Conservation (phyloP, 1,139 yeast genomes). For the Yamadazyma blattariae region DNA sequence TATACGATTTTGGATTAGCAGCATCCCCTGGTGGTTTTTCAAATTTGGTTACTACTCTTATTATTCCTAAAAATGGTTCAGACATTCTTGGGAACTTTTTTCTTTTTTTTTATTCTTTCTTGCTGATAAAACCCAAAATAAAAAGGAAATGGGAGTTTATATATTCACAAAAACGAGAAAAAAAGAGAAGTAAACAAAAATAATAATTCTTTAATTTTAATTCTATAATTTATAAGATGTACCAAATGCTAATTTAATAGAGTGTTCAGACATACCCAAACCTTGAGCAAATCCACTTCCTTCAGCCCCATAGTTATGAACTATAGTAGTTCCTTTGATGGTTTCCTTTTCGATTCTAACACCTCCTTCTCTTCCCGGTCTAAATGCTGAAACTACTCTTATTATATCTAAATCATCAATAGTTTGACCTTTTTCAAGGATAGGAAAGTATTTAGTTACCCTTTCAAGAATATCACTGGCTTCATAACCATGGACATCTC, state of each 20-base stretch:
- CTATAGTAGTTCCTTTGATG: constrained; percentile 12
- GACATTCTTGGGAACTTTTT: no score
- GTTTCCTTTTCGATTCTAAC: constrained; percentile 48
- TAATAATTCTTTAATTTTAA: no score
- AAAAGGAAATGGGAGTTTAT: no score
- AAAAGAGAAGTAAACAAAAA: no score
- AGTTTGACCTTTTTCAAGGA: constrained; percentile 20
- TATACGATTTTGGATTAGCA: constrained; percentile 17
- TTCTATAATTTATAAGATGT: no score
- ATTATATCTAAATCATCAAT: constrained; percentile 31
- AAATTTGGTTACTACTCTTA: constrained; percentile 12
- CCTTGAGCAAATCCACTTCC: constrained; percentile 81
- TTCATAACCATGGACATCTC: constrained; percentile 52
- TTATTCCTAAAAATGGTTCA: constrained; percentile 12
- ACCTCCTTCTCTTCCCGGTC: constrained; percentile 69
- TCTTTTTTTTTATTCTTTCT: no score
- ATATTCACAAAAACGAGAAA: no score
- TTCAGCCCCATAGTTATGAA: constrained; percentile 74
- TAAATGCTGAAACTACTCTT: constrained; percentile 59
- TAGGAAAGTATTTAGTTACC: constrained; percentile 39
- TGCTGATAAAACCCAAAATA: no score
- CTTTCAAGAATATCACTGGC: constrained; percentile 58
- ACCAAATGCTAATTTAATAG: constrained; percentile 6
- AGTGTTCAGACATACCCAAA: constrained; percentile 53
- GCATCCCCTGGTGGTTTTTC: constrained; percentile 27